These are phyloP conservation scores for Haberlea rhodopensis DNA, from an alignment of 257 asterid species.

Conservation along the genomic window DNA sequence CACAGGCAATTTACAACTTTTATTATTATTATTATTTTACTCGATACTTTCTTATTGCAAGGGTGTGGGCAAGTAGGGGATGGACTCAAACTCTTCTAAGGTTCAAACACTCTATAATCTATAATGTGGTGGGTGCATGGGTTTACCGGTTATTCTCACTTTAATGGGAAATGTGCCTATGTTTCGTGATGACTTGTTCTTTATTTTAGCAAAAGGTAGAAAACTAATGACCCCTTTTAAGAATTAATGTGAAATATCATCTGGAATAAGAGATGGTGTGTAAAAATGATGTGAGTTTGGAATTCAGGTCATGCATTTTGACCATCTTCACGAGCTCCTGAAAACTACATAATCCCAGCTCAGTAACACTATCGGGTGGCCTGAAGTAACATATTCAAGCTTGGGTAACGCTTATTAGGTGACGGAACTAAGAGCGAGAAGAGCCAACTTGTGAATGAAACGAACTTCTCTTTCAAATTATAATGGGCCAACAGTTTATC, in stretches of 20 bases:
- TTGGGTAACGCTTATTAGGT: not conserved
- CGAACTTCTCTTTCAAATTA: no score
- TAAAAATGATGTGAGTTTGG: not conserved
- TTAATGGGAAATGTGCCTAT: conserved; percentile 9
- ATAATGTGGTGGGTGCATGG: not conserved
- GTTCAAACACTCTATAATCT: not conserved
- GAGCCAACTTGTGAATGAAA: not conserved
- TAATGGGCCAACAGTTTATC: no score
- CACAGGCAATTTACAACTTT: conserved; percentile 31
- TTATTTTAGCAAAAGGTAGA: not conserved
- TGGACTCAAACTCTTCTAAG: conserved; percentile 10
- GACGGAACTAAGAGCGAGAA: not conserved
- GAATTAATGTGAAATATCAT: not conserved
- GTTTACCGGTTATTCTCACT: not conserved
- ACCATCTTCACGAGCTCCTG: not conserved
- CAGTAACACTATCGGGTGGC: not conserved
- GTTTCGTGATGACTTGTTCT: not conserved
- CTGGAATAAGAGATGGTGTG: not conserved
- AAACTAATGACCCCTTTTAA: not conserved
- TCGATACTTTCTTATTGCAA: not conserved
- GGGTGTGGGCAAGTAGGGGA: conserved; percentile 9
- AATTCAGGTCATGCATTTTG: not conserved
- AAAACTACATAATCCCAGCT: not conserved
- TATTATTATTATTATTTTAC: conserved; percentile 19
- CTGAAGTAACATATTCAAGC: not conserved